Base-by-base conservation (phyloP, 306 rosid species). In the Quillaja saponaria region DNA sequence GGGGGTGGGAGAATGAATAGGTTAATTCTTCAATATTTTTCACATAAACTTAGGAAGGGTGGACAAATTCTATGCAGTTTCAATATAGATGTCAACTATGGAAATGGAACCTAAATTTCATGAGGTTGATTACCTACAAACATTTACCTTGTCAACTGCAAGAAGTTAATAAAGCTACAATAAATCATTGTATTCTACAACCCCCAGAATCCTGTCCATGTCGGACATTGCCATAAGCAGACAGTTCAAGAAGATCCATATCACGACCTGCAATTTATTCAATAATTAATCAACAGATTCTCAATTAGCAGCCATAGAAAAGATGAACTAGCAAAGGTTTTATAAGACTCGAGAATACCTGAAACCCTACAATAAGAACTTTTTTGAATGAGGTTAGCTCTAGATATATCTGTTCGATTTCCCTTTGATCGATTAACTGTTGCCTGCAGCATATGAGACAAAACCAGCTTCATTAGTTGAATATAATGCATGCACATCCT, bases 351-450 rank as follows among this genome's bases (percentile, higher is more conserved):
- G 25, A 28, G 49, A 52, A 31, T 78, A 92, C 98, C 99, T 79
- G 89, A 71, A 64, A 92, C 97, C 75, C 86, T 85, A 81, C 96
- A 89, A 28, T 92, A 86, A 76, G 97, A 89, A 74, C 99, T 89
- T 75, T 83, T 92, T 72, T 83, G 99, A 17, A 81, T 85, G 33
- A 92, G 95, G 16, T 92, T 96, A 31, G 95, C 64, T 71, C 70
- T 86, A 13, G 95, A 89, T 58, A 79, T 35, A 67, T 80, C 97
- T 13, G 91, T 87, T 68, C 81, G 82, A 56, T 83, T 89, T 68
- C 99, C 97, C 71, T 89, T 92, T 46, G 95, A 72, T 13, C 96
- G 92, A 71, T 94, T 89, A 25, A 85, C 97, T 3, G 76, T 87
- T 62, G 95, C 95, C 99, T 89, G 76, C 25, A 78, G 41, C 34